Conservation (phyloP, 352 stramenopile species). For the Globisporangium nodosum region DNA sequence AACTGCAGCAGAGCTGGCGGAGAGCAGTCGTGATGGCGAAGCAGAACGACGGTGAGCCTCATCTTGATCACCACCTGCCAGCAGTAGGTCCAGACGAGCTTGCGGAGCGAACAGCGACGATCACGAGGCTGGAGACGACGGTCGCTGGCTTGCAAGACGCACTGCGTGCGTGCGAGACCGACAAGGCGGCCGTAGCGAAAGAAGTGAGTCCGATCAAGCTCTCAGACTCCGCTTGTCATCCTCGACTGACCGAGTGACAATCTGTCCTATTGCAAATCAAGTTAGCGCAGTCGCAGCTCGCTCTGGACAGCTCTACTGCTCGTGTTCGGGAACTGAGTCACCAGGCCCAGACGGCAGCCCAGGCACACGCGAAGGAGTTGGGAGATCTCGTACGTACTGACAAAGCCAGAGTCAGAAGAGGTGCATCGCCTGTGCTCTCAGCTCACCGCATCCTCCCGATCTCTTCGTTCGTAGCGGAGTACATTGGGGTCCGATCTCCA, state of each 20-base stretch:
- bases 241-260: not conserved
- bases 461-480: not conserved
- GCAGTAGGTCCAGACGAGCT: not conserved
- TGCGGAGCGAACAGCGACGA: constrained; percentile 7
- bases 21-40: constrained; percentile 9
- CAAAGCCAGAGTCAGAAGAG: not conserved
- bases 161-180: not conserved
- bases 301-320: not conserved
- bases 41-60: not conserved
- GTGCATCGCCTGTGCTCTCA: not conserved
- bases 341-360: not conserved
- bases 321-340: not conserved
- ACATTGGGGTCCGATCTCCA: constrained; percentile 1
- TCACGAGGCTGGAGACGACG: constrained; percentile 14
- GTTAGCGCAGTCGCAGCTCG: not conserved
- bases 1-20: constrained; percentile 16
- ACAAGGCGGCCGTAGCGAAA: constrained; percentile 10
- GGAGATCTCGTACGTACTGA: constrained; percentile 3
- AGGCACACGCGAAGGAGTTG: constrained; percentile 3
- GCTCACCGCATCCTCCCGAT: not conserved
- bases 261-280: not conserved
- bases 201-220: not conserved
- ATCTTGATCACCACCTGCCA: not conserved
- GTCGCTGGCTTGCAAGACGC: constrained; percentile 6
- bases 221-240: not conserved